A percentile compares a stretch with the other conserved stretches of the same genome.
These are phyloP conservation scores for Hamamelis virginiana DNA, from an alignment of 164 flowering plant genomes.

Conservation along the genomic window DNA sequence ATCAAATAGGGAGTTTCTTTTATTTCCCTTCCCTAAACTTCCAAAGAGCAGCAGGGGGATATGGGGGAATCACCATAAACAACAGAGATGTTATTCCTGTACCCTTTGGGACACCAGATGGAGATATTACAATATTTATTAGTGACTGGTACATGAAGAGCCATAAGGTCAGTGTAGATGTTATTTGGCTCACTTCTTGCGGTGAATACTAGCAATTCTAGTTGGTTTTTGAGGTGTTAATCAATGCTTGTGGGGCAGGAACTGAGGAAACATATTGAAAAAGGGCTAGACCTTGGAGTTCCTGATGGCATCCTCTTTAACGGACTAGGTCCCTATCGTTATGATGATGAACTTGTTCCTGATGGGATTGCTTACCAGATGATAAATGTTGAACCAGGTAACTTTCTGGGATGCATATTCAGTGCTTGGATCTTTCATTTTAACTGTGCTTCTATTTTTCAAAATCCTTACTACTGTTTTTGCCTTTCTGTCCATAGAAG, in stretches of 20 bases:
- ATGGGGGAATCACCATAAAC: constrained; percentile 81
- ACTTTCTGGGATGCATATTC: neutral
- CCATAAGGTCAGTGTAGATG: constrained; percentile 55
- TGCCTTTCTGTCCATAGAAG: neutral
- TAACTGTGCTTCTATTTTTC: neutral
- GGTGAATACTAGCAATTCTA: neutral
- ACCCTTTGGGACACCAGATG: constrained; percentile 86
- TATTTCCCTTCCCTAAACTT: constrained; percentile 81
- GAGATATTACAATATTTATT: constrained; percentile 77
- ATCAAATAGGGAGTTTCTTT: constrained; percentile 95
- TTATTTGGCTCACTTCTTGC: constrained; percentile 1
- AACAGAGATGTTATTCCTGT: constrained; percentile 82
- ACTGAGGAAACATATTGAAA: constrained; percentile 63
- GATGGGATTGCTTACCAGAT: constrained; percentile 52
- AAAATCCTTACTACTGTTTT: neutral
- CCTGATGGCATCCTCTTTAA: constrained; percentile 86
- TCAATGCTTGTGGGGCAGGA: constrained; percentile 40
- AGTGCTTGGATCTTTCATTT: neutral
- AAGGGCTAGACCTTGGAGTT: constrained; percentile 61
- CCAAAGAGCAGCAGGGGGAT: constrained; percentile 94
- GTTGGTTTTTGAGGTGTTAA: neutral
- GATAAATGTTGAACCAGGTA: constrained; percentile 87
- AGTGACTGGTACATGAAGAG: constrained; percentile 83
- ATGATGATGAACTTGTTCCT: constrained; percentile 51
- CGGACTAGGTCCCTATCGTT: constrained; percentile 77